These are phyloP conservation scores for Aspergillus floridensis DNA, from an alignment of 2,329 filamentous ascomycete genomes.

Conservation along the genomic window DNA sequence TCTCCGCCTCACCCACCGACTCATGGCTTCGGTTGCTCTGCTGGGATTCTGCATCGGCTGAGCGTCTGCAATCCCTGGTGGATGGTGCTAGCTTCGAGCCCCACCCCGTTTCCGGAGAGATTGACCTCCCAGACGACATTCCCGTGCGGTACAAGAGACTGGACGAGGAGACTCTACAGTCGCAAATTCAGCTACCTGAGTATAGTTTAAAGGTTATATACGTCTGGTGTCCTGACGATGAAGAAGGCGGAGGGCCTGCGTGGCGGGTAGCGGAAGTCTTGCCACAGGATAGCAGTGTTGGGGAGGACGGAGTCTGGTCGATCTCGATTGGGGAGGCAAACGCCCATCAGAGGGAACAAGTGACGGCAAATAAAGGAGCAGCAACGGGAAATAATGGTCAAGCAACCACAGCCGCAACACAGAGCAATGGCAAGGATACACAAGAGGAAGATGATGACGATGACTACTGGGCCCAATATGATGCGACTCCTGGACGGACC, in stretches of 20 bases:
- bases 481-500: conserved; percentile 54
- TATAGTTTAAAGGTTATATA: conserved; percentile 56
- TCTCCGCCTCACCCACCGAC: conserved; percentile 42
- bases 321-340: conserved; percentile 55
- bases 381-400: conserved; percentile 26
- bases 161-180: conserved; percentile 61
- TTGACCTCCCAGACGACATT: conserved; percentile 60
- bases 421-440: conserved; percentile 19
- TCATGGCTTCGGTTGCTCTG: conserved; percentile 61
- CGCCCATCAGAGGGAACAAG: conserved; percentile 39
- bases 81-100: conserved; percentile 58
- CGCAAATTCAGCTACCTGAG: conserved; percentile 53
- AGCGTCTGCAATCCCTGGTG: conserved; percentile 53
- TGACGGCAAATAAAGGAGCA: conserved; percentile 29
- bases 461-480: conserved; percentile 65
- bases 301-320: conserved; percentile 54
- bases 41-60: conserved; percentile 56
- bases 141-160: conserved; percentile 56
- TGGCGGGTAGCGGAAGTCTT: conserved; percentile 62
- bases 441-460: conserved; percentile 56
- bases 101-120: conserved; percentile 63
- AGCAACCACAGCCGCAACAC: background rate
- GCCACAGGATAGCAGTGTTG: conserved; percentile 49
- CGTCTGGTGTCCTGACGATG: conserved; percentile 60
- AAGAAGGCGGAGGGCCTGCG: conserved; percentile 50